A percentile compares a stretch with the other conserved stretches of the same genome.
Conservation (phyloP, 176 grass and related monocot genomes). For the Rhynchospora tenuis region DNA sequence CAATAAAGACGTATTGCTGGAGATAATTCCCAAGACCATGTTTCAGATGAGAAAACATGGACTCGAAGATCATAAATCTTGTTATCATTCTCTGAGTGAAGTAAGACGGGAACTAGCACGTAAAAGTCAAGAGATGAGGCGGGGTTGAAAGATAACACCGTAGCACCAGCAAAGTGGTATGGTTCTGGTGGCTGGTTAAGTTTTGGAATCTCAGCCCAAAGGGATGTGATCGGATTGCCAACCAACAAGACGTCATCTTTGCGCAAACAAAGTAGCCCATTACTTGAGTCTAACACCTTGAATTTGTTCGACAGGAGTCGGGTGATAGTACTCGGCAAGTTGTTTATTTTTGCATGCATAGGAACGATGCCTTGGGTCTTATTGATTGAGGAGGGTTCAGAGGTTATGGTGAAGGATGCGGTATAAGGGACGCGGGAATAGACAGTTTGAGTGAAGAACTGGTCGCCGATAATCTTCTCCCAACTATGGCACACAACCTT, state of each 20-base stretch:
- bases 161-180: background rate
- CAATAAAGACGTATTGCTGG: background rate
- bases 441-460: background rate
- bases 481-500: background rate
- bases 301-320: background rate
- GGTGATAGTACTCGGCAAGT: background rate
- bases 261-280: background rate
- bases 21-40: background rate
- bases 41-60: slow-evolving; percentile 6
- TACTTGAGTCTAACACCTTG: background rate
- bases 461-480: background rate
- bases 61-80: background rate
- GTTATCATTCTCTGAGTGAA: background rate
- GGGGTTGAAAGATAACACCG: background rate
- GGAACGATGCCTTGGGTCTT: background rate
- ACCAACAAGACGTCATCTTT: background rate
- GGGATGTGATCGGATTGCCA: background rate
- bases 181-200: background rate
- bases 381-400: background rate
- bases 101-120: background rate
- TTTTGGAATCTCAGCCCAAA: background rate
- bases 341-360: background rate
- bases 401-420: background rate
- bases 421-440: background rate
- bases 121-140: background rate